Evolutionary conservation across 257 asterid genomes (phyloP).

Genomic region (Lycium ferocissimum): DNA sequence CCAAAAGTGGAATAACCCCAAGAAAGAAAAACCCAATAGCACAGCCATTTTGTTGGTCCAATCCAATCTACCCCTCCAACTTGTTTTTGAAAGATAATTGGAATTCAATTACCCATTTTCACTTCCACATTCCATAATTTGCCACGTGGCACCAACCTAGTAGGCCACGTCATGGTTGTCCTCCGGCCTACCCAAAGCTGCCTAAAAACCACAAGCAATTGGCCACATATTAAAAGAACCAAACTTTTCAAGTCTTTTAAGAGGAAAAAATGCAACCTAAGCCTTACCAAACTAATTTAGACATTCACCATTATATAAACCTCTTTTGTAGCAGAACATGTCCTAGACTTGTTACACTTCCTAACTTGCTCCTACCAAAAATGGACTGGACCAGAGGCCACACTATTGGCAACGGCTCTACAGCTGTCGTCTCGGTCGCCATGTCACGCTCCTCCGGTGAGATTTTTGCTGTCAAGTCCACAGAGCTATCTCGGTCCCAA

Average conservation of each 20-base stretch:
- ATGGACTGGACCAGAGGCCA: slow-evolving; percentile 79
- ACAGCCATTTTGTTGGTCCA: slow-evolving; percentile 26
- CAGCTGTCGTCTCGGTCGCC: slow-evolving; percentile 68
- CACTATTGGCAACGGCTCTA: slow-evolving; percentile 63
- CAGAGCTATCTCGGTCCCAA: slow-evolving; percentile 50
- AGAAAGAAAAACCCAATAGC: slow-evolving; percentile 51
- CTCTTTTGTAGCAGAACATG: slow-evolving; percentile 25
- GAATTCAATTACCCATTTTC: slow-evolving; percentile 34
- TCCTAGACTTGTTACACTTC: slow-evolving; percentile 19
- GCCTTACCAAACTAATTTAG: not conserved
- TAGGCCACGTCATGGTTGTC: slow-evolving; percentile 40
- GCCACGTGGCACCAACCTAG: slow-evolving; percentile 46
- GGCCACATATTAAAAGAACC: slow-evolving; percentile 57
- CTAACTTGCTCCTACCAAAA: slow-evolving; percentile 20
- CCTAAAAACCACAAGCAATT: slow-evolving; percentile 58
- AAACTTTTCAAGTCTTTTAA: slow-evolving; percentile 36
- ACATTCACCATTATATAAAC: slow-evolving; percentile 11
- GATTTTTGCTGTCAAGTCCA: slow-evolving; percentile 65
- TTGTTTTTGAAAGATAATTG: slow-evolving; percentile 29
- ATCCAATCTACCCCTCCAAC: slow-evolving; percentile 45
- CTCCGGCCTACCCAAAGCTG: slow-evolving; percentile 35
- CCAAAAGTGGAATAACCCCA: slow-evolving; percentile 28
- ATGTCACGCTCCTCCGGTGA: slow-evolving; percentile 42
- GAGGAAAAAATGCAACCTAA: not conserved
- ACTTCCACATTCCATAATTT: not conserved